phyloP scores from a whole-genome alignment of 2,329 filamentous ascomycete genomes.

The Fusarium pseudocircinatum region DNA sequence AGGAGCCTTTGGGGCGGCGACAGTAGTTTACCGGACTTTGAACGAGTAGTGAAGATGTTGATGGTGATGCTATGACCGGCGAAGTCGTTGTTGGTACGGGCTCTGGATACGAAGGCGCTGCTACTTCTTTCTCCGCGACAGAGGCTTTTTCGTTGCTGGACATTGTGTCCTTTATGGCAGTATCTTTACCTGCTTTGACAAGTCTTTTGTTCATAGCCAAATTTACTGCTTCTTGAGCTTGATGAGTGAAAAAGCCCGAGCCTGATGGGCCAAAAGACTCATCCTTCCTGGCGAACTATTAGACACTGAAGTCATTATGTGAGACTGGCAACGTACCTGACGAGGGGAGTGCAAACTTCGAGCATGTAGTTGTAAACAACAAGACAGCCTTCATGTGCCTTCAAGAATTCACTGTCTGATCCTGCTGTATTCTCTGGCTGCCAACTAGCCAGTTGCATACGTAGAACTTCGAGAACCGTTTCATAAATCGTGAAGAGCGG shows the following conservation, averaged over 20 bases:
- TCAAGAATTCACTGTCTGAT: background rate
- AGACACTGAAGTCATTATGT: background rate
- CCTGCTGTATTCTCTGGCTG: background rate
- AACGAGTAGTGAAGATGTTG: background rate
- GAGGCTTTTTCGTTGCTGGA: background rate
- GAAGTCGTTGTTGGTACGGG: rapidly evolving
- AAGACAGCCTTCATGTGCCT: background rate
- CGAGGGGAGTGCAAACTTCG: background rate
- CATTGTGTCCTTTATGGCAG: rapidly evolving
- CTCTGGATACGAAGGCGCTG: background rate
- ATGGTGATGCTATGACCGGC: background rate
- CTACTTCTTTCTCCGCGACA: background rate
- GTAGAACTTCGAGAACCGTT: background rate
- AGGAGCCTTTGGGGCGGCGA: background rate
- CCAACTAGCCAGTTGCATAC: background rate
- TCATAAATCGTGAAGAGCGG: background rate
- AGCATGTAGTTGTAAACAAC: background rate
- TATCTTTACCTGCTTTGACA: background rate
- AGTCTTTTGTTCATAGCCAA: background rate
- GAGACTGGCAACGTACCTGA: background rate
- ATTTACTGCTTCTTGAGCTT: background rate
- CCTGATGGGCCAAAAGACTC: background rate
- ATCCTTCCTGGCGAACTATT: background rate
- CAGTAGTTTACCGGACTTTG: background rate
- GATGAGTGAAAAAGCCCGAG: background rate